phyloP scores from a whole-genome alignment of 2,329 filamentous ascomycete genomes.

The Colletotrichum endophyticum region DNA sequence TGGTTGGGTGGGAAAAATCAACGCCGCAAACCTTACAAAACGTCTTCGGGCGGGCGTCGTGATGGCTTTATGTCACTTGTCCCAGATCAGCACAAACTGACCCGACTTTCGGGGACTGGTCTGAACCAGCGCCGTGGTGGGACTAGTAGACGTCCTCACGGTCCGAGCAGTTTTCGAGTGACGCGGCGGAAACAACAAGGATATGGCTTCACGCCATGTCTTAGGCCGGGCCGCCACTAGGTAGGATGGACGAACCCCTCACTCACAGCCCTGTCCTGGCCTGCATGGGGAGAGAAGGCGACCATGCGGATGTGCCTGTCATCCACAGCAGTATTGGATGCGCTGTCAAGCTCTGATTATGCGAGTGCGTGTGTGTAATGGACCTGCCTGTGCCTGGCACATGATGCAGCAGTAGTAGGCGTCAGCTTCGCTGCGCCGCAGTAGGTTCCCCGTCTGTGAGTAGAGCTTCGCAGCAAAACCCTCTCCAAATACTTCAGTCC shows the following conservation, averaged over 20 bases:
- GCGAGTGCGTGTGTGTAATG: neutral
- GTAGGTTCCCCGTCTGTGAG: constrained; percentile 4
- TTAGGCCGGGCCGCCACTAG: constrained; percentile 16
- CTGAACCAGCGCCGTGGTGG: neutral
- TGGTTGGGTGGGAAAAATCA: neutral
- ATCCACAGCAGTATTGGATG: neutral
- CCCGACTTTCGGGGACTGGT: neutral
- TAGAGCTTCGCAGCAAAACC: neutral
- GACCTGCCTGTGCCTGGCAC: neutral
- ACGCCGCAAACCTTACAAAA: constrained; percentile 14
- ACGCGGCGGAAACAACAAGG: neutral
- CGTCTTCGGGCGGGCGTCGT: constrained; percentile 1
- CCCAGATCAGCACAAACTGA: neutral
- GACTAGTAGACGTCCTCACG: neutral
- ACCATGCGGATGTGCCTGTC: neutral
- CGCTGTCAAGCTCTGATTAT: neutral
- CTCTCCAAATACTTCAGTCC: neutral
- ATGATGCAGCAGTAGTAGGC: neutral
- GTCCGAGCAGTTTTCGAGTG: constrained; percentile 6
- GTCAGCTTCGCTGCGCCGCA: constrained; percentile 3
- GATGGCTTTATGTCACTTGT: constrained; percentile 17
- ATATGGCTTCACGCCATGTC: constrained; percentile 17
- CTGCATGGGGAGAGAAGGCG: neutral
- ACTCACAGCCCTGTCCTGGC: neutral
- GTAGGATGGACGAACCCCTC: neutral